phyloP scores from a whole-genome alignment of 495 filamentous ascomycete species.

The Lentithecium fluviatile region DNA sequence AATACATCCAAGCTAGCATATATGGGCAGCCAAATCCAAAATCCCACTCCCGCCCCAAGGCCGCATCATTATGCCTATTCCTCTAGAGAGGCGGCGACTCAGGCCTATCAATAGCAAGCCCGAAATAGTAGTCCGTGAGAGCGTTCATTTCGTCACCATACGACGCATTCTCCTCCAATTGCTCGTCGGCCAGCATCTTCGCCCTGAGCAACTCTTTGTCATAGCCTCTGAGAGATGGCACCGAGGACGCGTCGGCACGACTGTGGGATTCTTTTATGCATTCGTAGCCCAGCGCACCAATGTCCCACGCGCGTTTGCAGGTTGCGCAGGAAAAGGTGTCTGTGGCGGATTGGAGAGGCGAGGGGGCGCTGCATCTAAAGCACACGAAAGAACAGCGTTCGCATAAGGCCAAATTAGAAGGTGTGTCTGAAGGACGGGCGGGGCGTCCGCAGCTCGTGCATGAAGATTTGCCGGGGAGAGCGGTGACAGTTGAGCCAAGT shows the following conservation, averaged over 20 bases:
- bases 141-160: constrained; percentile 31
- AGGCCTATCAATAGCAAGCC: constrained; percentile 15
- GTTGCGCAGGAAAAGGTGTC: not conserved
- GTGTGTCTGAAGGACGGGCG: constrained; percentile 16
- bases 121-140: constrained; percentile 21
- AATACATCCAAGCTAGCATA: too few species aligned
- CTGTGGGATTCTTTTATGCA: constrained; percentile 8
- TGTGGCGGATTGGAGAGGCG: not conserved
- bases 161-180: not conserved
- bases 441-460: constrained; percentile 30
- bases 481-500: not conserved
- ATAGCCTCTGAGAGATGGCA: not conserved
- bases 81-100: constrained; percentile 12
- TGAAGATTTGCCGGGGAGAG: constrained; percentile 20
- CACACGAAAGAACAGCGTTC: constrained; percentile 36
- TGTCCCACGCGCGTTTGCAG: constrained; percentile 20
- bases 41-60: too few species aligned
- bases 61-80: not conserved
- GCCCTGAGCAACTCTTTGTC: not conserved
- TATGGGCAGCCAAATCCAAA: too few species aligned
- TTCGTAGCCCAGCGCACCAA: constrained; percentile 24
- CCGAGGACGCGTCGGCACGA: not conserved
- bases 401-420: constrained; percentile 5
- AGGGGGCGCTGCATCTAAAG: constrained; percentile 27
- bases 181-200: not conserved